Conservation (phyloP, 1,284 basidiomycete genomes). For the Phlebopus sp. region DNA sequence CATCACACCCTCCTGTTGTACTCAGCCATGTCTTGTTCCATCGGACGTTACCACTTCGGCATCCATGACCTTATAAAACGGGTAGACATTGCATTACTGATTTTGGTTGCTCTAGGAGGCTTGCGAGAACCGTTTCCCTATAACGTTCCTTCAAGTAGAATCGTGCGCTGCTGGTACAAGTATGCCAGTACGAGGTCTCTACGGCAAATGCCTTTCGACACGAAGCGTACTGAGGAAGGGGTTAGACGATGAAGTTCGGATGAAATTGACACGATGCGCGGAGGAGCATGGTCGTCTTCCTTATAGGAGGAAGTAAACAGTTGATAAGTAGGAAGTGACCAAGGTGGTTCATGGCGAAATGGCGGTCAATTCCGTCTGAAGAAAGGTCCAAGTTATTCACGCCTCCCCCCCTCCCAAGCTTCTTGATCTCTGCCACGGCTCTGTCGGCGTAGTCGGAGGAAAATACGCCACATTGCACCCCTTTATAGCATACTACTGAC, state of each 20-base stretch:
- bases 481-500: too few species aligned
- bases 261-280: slow-evolving; percentile 42
- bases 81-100: too few species aligned
- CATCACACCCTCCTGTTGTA: slow-evolving; percentile 17
- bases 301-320: slow-evolving; percentile 41
- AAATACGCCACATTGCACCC: not conserved
- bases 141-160: too few species aligned
- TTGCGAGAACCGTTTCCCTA: too few species aligned
- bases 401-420: slow-evolving; percentile 43
- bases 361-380: slow-evolving; percentile 39
- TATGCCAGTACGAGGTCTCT: not conserved
- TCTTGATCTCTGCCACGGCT: too few species aligned
- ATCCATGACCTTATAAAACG: too few species aligned
- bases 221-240: slow-evolving; percentile 34
- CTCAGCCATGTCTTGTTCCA: not conserved
- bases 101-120: too few species aligned
- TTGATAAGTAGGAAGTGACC: slow-evolving; percentile 46
- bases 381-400: slow-evolving; percentile 38
- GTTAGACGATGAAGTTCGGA: slow-evolving; percentile 41
- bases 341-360: slow-evolving; percentile 40
- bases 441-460: too few species aligned
- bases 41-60: too few species aligned
- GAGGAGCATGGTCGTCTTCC: slow-evolving; percentile 35
- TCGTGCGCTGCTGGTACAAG: not conserved
- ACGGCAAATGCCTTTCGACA: slow-evolving; percentile 25